phyloP scores from a whole-genome alignment of 106 monocot species.

The Apostasia shenzhenica region DNA sequence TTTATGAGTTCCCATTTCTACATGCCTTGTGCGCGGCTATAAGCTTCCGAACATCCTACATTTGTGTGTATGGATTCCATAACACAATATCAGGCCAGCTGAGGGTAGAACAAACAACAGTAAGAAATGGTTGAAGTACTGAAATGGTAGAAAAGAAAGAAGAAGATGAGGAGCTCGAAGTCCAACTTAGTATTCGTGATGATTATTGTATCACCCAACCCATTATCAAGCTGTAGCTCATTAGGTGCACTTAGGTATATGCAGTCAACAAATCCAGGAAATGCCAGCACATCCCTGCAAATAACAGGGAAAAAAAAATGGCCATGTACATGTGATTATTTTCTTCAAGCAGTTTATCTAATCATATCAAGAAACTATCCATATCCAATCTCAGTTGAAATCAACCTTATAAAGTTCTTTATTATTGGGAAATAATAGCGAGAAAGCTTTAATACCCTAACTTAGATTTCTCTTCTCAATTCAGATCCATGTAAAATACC shows the following conservation, averaged over 20 bases:
- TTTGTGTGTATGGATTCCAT: slow-evolving; percentile 93
- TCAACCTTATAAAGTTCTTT: no score
- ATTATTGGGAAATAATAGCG: no score
- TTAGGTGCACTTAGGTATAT: slow-evolving; percentile 70
- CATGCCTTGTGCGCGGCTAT: no score
- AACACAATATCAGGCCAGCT: slow-evolving; percentile 95
- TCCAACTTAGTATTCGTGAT: slow-evolving; percentile 62
- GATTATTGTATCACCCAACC: slow-evolving; percentile 67
- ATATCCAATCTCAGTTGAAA: no score
- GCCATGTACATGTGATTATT: no score
- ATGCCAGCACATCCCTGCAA: slow-evolving; percentile 63
- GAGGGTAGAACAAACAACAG: background rate
- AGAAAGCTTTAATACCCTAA: no score
- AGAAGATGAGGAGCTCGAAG: background rate
- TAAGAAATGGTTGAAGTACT: background rate
- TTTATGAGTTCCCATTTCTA: no score
- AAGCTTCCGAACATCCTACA: slow-evolving; percentile 12
- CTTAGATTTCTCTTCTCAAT: no score
- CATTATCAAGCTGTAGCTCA: slow-evolving; percentile 73
- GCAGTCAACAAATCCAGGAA: slow-evolving; percentile 97
- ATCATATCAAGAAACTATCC: no score
- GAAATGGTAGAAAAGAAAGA: background rate
- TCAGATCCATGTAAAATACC: no score
- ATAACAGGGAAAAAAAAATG: no score
- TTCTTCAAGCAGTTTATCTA: no score